phyloP scores from a whole-genome alignment of 1,139 yeast genomes.

The Yamadazyma songkhlaensis region DNA sequence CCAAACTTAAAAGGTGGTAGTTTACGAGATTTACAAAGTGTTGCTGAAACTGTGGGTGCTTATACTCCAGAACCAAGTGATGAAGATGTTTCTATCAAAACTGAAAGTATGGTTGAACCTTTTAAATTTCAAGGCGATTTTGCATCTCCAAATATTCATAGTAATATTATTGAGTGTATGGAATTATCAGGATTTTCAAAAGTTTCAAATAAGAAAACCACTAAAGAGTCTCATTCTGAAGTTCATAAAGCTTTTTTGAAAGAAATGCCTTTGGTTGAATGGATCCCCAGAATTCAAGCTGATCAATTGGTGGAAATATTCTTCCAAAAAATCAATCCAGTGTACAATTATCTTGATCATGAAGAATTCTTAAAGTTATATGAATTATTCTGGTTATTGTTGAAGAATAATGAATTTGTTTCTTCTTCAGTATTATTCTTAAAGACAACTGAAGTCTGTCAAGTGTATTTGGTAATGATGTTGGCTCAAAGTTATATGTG shows the following conservation, averaged over 20 bases:
- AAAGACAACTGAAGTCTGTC: background rate
- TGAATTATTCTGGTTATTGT: slow-evolving; percentile 1
- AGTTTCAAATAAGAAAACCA: background rate
- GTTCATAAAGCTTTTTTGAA: background rate
- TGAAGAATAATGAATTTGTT: background rate
- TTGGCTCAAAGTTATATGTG: too few relatives aligned
- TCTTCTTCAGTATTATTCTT: background rate
- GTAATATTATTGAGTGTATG: background rate
- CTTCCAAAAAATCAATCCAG: background rate
- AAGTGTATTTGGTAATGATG: too few relatives aligned
- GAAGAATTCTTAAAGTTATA: background rate
- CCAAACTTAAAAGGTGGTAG: too few relatives aligned
- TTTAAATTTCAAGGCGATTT: too few relatives aligned
- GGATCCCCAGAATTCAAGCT: background rate
- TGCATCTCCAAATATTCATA: slow-evolving; percentile 2
- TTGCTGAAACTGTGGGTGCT: too few relatives aligned
- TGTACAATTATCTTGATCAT: background rate
- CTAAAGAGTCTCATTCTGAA: background rate
- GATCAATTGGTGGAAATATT: background rate
- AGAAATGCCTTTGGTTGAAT: background rate
- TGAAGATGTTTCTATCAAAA: too few relatives aligned
- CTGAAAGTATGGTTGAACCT: too few relatives aligned
- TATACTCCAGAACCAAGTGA: too few relatives aligned
- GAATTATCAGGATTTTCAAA: background rate
- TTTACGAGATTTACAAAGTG: too few relatives aligned